Evolutionary conservation across 225 moss, liverwort and hornwort species (phyloP).

Genomic region (Lunularia cruciata): DNA sequence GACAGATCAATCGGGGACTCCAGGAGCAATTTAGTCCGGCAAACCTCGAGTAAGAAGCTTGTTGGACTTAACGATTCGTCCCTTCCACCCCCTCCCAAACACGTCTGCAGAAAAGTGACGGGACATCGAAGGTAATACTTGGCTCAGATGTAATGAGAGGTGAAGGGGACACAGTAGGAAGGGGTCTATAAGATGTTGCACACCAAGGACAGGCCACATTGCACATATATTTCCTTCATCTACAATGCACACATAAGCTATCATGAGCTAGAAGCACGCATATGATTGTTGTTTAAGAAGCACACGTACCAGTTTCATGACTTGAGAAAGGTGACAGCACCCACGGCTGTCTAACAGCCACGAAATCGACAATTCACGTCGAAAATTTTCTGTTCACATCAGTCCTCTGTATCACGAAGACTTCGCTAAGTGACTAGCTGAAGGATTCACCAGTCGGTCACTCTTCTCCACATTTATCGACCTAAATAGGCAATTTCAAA

Average conservation of each 20-base stretch:
- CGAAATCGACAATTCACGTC: too few species aligned
- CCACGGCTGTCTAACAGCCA: not conserved
- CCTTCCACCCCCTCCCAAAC: conserved; percentile 56
- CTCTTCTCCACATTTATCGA: too few species aligned
- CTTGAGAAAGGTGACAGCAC: not conserved
- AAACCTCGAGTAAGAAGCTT: conserved; percentile 74
- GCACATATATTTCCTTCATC: not conserved
- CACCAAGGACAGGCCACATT: too few species aligned
- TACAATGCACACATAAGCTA: not conserved
- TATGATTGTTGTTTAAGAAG: not conserved
- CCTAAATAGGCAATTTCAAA: too few species aligned
- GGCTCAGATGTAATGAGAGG: too few species aligned
- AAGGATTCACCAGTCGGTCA: too few species aligned
- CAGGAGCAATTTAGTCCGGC: conserved; percentile 63
- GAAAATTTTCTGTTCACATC: too few species aligned
- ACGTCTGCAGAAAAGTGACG: conserved; percentile 48
- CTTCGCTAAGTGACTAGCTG: too few species aligned
- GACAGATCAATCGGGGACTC: conserved; percentile 91
- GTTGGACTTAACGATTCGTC: conserved; percentile 37
- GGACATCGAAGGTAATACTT: too few species aligned
- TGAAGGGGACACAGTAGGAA: too few species aligned
- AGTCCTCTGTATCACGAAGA: too few species aligned
- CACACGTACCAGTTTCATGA: conserved; percentile 14
- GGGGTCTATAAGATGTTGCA: too few species aligned
- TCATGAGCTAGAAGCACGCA: not conserved